Evolutionary conservation across 768 basidiomycete species (phyloP).

Genomic region (Coprinopsis sp.): DNA sequence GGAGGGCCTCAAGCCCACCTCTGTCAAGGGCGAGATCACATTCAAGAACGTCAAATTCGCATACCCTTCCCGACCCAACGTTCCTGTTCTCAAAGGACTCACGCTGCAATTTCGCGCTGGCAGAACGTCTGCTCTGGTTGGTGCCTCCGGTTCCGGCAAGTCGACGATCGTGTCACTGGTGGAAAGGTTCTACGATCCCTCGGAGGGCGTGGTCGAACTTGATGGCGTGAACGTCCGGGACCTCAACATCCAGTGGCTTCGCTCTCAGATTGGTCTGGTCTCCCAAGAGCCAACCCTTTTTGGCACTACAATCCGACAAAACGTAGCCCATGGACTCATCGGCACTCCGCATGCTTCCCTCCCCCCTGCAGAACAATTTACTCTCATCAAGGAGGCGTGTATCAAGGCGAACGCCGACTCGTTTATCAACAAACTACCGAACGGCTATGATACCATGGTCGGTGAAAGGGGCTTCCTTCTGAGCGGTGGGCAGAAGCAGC

Average conservation of each 20-base stretch:
- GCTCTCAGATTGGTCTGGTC: conserved; percentile 73
- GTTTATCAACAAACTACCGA: conserved; percentile 64
- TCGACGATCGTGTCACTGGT: conserved; percentile 75
- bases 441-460: conserved; percentile 73
- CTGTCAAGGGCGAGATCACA: conserved; percentile 58
- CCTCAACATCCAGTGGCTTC: conserved; percentile 61
- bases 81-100: conserved; percentile 12
- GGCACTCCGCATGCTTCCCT: conserved; percentile 25
- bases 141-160: conserved; percentile 81
- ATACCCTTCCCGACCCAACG: conserved; percentile 15
- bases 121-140: conserved; percentile 78
- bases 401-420: conserved; percentile 69
- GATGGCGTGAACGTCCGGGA: conserved; percentile 43
- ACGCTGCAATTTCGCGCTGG: conserved; percentile 22
- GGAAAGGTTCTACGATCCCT: conserved; percentile 76
- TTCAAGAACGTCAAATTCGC: conserved; percentile 29
- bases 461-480: conserved; percentile 49
- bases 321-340: conserved; percentile 62
- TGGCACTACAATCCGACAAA: conserved; percentile 69
- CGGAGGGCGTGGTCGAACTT: conserved; percentile 50
- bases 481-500: conserved; percentile 78
- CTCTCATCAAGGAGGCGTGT: conserved; percentile 52
- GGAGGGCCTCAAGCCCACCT: conserved; percentile 54
- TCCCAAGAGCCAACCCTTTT: conserved; percentile 76
- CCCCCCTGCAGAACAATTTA: conserved; percentile 34